Percentiles rank a stretch among this genome's conserved stretches.
These are phyloP conservation scores for Jacaranda mimosifolia DNA, from an alignment of 257 asterid genomes.

Conservation along the genomic window DNA sequence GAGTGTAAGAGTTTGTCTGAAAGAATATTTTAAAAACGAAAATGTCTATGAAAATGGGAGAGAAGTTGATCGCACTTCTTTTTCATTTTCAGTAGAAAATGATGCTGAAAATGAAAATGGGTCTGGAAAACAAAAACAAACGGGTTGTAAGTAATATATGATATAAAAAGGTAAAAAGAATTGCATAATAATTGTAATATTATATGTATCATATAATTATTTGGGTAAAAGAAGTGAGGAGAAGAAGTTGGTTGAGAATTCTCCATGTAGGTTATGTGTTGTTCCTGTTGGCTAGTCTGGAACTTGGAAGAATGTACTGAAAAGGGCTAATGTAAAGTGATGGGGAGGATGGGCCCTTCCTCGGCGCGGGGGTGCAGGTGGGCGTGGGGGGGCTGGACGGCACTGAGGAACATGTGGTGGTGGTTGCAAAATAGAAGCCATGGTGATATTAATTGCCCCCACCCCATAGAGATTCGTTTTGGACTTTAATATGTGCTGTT, in stretches of 20 bases:
- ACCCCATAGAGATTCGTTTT: slow-evolving; percentile 38
- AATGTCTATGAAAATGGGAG: too few species aligned
- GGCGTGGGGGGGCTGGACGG: slow-evolving; percentile 26
- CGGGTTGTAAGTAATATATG: too few species aligned
- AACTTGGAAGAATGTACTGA: not conserved
- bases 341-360: slow-evolving; percentile 1
- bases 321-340: not conserved
- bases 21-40: too few species aligned
- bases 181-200: too few species aligned
- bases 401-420: slow-evolving; percentile 37
- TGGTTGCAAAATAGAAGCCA: slow-evolving; percentile 29
- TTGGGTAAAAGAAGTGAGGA: too few species aligned
- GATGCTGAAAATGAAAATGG: too few species aligned
- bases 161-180: too few species aligned
- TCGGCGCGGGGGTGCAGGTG: not conserved
- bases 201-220: too few species aligned
- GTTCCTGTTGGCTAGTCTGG: not conserved
- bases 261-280: not conserved
- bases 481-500: slow-evolving; percentile 21
- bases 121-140: too few species aligned
- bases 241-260: not conserved
- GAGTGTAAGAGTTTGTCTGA: too few species aligned
- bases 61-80: too few species aligned
- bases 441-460: slow-evolving; percentile 9
- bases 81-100: too few species aligned